Percentiles rank a stretch among this genome's conserved stretches.
These are phyloP conservation scores for Beauveria asiatica DNA, from an alignment of 2,329 filamentous ascomycete species.

Conservation along the genomic window DNA sequence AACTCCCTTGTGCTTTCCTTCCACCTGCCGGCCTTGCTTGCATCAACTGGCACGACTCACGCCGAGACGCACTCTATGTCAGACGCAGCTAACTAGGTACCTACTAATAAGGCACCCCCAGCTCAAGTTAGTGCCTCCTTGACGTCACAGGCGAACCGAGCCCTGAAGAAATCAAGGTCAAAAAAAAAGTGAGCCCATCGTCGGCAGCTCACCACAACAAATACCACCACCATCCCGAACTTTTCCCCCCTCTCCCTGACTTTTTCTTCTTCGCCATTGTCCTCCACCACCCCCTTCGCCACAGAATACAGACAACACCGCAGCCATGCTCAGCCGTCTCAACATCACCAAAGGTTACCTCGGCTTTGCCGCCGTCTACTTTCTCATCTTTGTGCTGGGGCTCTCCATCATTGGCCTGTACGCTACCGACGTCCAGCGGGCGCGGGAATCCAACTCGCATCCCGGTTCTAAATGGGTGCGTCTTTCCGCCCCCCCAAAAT, in stretches of 20 bases:
- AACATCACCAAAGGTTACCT: constrained; percentile 40
- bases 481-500: neutral
- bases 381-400: constrained; percentile 68
- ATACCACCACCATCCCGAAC: neutral
- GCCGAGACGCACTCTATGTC: neutral
- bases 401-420: constrained; percentile 74
- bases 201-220: neutral
- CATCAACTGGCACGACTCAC: neutral
- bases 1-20: too few species aligned
- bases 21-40: too few species aligned
- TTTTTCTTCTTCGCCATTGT: neutral
- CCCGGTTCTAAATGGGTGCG: constrained; percentile 63
- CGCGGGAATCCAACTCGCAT: constrained; percentile 39
- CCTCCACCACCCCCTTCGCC: neutral
- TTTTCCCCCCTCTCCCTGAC: neutral
- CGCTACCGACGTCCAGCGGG: constrained; percentile 54
- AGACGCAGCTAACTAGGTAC: too few species aligned
- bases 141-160: neutral
- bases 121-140: neutral
- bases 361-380: constrained; percentile 55
- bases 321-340: constrained; percentile 35
- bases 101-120: too few species aligned
- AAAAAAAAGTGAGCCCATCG: neutral
- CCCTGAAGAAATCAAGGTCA: constrained; percentile 1
- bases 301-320: neutral